Percentiles rank a stretch among this genome's conserved stretches.
phyloP scores from a whole-genome alignment of 1,139 yeast genomes.

The Hemisphaericaspora lyxosophila region DNA sequence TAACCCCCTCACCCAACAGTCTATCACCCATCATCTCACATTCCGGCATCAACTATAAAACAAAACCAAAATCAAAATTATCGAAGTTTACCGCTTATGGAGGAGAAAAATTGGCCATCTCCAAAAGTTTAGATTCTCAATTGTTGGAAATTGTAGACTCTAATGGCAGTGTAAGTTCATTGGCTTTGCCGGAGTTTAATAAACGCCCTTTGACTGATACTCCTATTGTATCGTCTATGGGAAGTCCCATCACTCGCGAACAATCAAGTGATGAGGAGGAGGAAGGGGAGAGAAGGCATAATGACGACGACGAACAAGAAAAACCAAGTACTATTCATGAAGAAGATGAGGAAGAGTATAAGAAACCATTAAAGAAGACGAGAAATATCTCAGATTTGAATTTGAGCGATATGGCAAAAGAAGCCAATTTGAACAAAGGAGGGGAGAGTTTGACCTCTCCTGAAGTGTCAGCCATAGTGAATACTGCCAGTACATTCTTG shows the following conservation, averaged over 20 bases:
- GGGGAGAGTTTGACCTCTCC: conserved; percentile 8
- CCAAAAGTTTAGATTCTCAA: conserved; percentile 34
- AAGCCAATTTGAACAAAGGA: too few relatives aligned
- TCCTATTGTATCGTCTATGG: conserved; percentile 56
- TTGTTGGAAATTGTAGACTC: conserved; percentile 20
- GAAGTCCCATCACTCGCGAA: conserved; percentile 49
- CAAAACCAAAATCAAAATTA: conserved; percentile 2
- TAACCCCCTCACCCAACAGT: conserved; percentile 14
- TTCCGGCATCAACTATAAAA: neutral
- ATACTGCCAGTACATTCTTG: conserved; percentile 1
- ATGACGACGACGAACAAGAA: conserved; percentile 10
- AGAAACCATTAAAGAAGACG: conserved; percentile 20
- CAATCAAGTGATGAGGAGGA: conserved; percentile 28
- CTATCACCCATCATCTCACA: conserved; percentile 13
- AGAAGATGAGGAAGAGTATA: conserved; percentile 9
- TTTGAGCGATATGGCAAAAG: conserved; percentile 31
- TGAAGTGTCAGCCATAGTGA: conserved; percentile 11
- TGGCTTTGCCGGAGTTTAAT: conserved; percentile 56
- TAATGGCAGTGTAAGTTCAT: conserved; percentile 14
- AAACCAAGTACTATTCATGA: conserved; percentile 4
- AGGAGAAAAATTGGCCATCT: conserved; percentile 21
- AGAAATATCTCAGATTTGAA: conserved; percentile 46
- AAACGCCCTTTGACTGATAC: conserved; percentile 73
- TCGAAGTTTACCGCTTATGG: conserved; percentile 10
- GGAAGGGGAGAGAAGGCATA: too few relatives aligned